Evolutionary conservation across 768 basidiomycete species (phyloP).

Genomic region (Cantharellus cinnabarinus): DNA sequence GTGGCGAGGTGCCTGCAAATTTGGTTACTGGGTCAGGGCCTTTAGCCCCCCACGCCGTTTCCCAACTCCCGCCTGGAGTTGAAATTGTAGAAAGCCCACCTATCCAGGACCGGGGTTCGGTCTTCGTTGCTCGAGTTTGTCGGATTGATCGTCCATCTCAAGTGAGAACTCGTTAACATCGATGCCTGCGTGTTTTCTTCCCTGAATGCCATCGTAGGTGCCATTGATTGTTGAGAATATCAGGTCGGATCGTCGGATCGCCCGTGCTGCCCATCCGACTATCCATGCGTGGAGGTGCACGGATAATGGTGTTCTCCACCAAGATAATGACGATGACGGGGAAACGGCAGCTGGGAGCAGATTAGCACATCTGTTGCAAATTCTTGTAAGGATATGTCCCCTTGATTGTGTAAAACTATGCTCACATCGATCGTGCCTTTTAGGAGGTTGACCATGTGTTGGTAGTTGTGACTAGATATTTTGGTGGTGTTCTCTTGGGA

Average conservation of each 20-base stretch:
- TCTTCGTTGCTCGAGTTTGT: slow-evolving; percentile 74
- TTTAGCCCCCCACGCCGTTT: too few relatives aligned
- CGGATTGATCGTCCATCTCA: slow-evolving; percentile 55
- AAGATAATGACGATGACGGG: slow-evolving; percentile 91
- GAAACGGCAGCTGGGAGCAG: slow-evolving; percentile 85
- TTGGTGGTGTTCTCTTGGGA: slow-evolving; percentile 79
- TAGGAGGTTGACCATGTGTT: slow-evolving; percentile 70
- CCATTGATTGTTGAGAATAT: slow-evolving; percentile 43
- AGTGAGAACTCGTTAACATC: slow-evolving; percentile 19
- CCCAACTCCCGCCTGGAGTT: slow-evolving; percentile 31
- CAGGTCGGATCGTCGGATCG: slow-evolving; percentile 48
- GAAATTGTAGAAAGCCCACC: slow-evolving; percentile 53
- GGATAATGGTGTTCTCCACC: slow-evolving; percentile 43
- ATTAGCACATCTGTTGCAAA: slow-evolving; percentile 76
- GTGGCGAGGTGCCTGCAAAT: too few relatives aligned
- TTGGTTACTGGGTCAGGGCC: too few relatives aligned
- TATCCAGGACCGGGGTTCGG: slow-evolving; percentile 68
- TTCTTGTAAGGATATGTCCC: slow-evolving; percentile 30
- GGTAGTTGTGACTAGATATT: slow-evolving; percentile 84
- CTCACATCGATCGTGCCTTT: neutral
- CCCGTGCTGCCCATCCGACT: slow-evolving; percentile 55
- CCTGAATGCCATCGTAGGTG: slow-evolving; percentile 23
- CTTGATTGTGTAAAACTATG: neutral
- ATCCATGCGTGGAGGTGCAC: slow-evolving; percentile 73
- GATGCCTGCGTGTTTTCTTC: slow-evolving; percentile 8